phyloP scores from a whole-genome alignment of 148 eudicot species.

The Spergularia bocconei region DNA sequence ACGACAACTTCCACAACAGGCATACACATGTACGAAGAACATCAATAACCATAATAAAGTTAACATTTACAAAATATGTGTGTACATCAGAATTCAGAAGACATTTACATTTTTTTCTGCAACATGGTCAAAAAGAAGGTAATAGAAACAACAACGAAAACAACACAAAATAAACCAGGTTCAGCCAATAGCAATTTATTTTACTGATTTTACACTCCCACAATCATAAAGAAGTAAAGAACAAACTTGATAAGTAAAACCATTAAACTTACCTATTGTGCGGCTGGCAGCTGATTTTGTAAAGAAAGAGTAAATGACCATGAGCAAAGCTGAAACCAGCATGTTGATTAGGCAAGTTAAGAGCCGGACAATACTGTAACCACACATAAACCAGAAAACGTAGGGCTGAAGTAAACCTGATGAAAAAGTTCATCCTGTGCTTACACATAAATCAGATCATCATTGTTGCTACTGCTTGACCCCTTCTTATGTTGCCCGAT shows the following conservation, averaged over 20 bases:
- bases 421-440: constrained; percentile 82
- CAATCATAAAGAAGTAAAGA: not conserved
- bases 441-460: constrained; percentile 62
- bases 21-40: no score
- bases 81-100: no score
- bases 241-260: not conserved
- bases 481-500: constrained; percentile 39
- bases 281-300: constrained; percentile 43
- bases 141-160: no score
- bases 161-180: no score
- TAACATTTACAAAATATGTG: no score
- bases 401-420: constrained; percentile 38
- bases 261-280: constrained; percentile 58
- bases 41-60: no score
- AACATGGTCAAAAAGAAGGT: no score
- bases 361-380: not conserved
- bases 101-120: no score
- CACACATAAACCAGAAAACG: not conserved
- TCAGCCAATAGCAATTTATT: no score
- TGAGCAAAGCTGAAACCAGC: constrained; percentile 61
- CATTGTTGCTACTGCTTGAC: constrained; percentile 39
- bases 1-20: not conserved
- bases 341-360: constrained; percentile 1
- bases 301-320: constrained; percentile 79
- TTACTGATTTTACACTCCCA: no score